Evolutionary conservation across 2,329 filamentous ascomycete species (phyloP).

Genomic region (Ophiostoma montium): DNA sequence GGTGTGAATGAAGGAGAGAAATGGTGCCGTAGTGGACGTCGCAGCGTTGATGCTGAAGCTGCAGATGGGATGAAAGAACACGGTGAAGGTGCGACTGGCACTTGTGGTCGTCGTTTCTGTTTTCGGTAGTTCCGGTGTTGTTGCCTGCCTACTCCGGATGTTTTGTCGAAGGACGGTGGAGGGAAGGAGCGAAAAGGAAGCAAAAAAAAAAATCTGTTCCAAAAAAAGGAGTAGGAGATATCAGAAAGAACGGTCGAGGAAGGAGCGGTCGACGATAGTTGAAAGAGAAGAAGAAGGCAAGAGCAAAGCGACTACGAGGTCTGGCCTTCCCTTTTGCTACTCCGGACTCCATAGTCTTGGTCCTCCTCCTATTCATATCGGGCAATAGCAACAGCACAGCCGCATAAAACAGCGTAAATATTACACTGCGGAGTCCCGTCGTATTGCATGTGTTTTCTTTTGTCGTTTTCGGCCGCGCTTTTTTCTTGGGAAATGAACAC

Average conservation of each 20-base stretch:
- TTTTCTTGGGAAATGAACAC: slow-evolving; percentile 7
- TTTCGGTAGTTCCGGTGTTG: too few species aligned
- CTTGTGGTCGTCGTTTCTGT: too few species aligned
- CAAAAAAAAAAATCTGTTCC: too few species aligned
- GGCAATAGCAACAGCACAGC: neutral
- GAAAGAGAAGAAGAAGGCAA: neutral
- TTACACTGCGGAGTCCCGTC: neutral
- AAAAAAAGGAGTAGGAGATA: too few species aligned
- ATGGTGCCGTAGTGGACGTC: too few species aligned
- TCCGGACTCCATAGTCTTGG: neutral
- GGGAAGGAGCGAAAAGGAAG: too few species aligned
- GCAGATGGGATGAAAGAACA: too few species aligned
- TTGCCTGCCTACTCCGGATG: too few species aligned
- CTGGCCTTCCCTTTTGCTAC: neutral
- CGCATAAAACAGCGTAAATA: neutral
- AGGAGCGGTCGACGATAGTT: neutral
- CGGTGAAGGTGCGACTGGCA: too few species aligned
- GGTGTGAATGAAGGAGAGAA: too few species aligned
- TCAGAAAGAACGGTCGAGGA: neutral
- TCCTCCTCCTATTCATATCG: neutral
- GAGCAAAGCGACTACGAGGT: neutral
- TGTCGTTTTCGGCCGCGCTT: slow-evolving; percentile 1
- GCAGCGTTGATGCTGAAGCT: too few species aligned
- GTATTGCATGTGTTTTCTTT: neutral
- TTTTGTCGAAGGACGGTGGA: too few species aligned